Conservation (phyloP, 352 stramenopile genomes). For the Globisporangium spinosum region DNA sequence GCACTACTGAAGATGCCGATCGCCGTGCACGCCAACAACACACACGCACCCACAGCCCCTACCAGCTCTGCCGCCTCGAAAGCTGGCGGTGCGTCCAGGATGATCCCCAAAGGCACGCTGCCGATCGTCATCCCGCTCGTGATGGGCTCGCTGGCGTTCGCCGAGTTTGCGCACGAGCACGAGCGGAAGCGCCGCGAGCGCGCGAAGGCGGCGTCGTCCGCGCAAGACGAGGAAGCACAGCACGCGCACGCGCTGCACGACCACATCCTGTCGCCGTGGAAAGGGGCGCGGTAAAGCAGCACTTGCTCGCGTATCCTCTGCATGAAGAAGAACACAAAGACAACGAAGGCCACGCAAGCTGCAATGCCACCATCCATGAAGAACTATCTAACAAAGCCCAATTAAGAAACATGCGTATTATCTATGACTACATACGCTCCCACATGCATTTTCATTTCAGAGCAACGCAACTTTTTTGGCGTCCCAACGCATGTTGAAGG, state of each 20-base stretch:
- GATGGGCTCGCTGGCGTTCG: constrained; percentile 16
- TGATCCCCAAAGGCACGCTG: constrained; percentile 16
- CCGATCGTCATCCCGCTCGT: constrained; percentile 12
- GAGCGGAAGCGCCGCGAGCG: constrained; percentile 7
- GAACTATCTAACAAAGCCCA: no score
- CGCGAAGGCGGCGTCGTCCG: neutral
- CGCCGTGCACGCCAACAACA: neutral
- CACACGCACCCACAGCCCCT: neutral
- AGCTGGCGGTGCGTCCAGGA: neutral
- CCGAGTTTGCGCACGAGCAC: constrained; percentile 15
- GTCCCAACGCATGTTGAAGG: no score
- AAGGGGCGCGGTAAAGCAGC: constrained; percentile 13
- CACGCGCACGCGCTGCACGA: constrained; percentile 8
- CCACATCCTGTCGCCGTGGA: constrained; percentile 14
- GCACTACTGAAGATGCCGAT: constrained; percentile 9
- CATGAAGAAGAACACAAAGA: neutral
- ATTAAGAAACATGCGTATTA: no score
- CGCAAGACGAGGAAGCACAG: constrained; percentile 1
- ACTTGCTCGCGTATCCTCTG: neutral
- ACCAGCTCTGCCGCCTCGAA: neutral
- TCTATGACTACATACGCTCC: no score
- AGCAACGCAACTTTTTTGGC: no score
- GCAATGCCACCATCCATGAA: no score
- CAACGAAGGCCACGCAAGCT: neutral
- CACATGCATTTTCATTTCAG: no score